These are phyloP conservation scores for Aphanomyces euteiches DNA, from an alignment of 352 stramenopile genomes.

Conservation along the genomic window DNA sequence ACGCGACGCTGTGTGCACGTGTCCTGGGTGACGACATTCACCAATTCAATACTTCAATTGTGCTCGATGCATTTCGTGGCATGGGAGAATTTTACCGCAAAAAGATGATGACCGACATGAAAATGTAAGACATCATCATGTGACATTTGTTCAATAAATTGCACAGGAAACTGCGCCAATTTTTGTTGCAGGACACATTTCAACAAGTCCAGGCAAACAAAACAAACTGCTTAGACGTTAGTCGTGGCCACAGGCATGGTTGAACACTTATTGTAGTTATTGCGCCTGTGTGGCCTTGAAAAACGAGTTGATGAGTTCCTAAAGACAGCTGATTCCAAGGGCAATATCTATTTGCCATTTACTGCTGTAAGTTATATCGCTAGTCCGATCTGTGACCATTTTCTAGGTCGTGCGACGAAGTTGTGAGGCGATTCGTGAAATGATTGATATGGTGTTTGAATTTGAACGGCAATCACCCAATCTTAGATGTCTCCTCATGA, in stretches of 20 bases:
- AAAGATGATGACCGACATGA: constrained; percentile 53
- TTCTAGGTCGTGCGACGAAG: constrained; percentile 58
- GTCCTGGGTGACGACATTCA: constrained; percentile 69
- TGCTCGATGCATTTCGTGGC: constrained; percentile 65
- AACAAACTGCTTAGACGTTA: constrained; percentile 44
- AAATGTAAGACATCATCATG: constrained; percentile 41
- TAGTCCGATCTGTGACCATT: not conserved
- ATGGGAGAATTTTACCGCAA: constrained; percentile 61
- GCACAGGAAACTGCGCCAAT: constrained; percentile 54
- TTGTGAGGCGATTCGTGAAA: constrained; percentile 51
- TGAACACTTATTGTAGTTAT: constrained; percentile 38
- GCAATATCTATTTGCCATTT: constrained; percentile 59
- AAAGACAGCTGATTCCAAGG: constrained; percentile 49
- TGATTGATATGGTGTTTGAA: constrained; percentile 78
- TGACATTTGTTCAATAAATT: not conserved
- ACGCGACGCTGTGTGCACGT: constrained; percentile 51
- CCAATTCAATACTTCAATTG: constrained; percentile 59
- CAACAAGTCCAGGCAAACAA: constrained; percentile 49
- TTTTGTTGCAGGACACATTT: constrained; percentile 67
- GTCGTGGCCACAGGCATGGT: not conserved
- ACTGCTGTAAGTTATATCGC: constrained; percentile 41
- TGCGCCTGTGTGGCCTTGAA: constrained; percentile 48
- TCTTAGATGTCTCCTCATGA: not conserved
- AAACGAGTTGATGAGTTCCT: constrained; percentile 54
- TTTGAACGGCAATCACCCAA: constrained; percentile 44